These are phyloP conservation scores for Saussurea involucrata DNA, from an alignment of 129 eudicot genomes.

Conservation along the genomic window DNA sequence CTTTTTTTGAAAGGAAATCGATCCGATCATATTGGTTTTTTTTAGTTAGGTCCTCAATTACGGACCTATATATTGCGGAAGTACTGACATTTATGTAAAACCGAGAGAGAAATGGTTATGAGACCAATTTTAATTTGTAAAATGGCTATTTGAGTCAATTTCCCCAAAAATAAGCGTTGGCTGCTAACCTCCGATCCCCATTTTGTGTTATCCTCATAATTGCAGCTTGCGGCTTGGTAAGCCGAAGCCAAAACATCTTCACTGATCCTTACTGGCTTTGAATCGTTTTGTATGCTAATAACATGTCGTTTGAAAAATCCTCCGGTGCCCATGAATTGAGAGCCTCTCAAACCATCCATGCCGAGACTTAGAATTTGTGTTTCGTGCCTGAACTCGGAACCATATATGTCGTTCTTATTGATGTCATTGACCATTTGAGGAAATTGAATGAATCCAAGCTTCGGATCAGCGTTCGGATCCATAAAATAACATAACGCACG, in stretches of 20 bases:
- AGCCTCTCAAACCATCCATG: constrained; percentile 64
- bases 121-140: no score
- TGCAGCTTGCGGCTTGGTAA: constrained; percentile 39
- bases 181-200: constrained; percentile 48
- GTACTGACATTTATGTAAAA: no score
- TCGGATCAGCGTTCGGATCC: constrained; percentile 34
- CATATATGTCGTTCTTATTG: constrained; percentile 56
- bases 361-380: constrained; percentile 35
- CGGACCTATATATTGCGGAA: no score
- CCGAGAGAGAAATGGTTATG: no score
- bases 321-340: constrained; percentile 53
- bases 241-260: constrained; percentile 33
- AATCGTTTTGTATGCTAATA: constrained; percentile 13
- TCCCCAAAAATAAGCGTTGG: no score
- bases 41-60: no score
- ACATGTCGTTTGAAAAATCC: constrained; percentile 47
- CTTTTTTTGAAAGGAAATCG: no score
- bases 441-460: constrained; percentile 57
- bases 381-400: constrained; percentile 32
- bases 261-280: constrained; percentile 5
- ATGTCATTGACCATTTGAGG: constrained; percentile 57
- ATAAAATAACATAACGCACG: constrained; percentile 46
- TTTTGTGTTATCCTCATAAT: constrained; percentile 39
- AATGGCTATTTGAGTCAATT: no score
- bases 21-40: no score